Base-by-base conservation (phyloP, 2,329 filamentous ascomycete genomes). In the Gliomastix tumulicola region DNA sequence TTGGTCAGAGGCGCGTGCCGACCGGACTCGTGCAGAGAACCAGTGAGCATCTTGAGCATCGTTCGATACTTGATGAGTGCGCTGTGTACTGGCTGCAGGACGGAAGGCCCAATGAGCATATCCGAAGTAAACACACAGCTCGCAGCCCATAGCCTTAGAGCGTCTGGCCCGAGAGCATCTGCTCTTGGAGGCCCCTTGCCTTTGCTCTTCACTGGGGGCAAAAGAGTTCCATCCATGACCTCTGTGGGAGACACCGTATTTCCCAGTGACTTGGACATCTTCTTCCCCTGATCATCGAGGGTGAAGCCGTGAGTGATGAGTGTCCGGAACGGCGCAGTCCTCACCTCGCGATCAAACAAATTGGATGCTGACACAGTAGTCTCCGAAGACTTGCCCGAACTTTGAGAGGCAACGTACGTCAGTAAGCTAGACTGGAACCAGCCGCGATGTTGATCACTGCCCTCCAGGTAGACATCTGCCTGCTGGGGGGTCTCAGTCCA, bases 381-480 rank as follows among this genome's bases (percentile, higher is more conserved):
- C n/a, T 28, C 25, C 3, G n/a, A 16, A 13, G 13, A 28, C 3
- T 7, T n/a, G 10, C 25, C 25, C n/a, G 25, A 28, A 4, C 13
- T n/a, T 13, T 13, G 17, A 13, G 25, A n/a, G 4, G 7, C 25
- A 21, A 94, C 75, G 34, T 87, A 80, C 0, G 92, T 97, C 38
- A 98, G 71, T 10, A 98, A 72, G 44, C 88, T 94, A 7, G 92
- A 97, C 60, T 98, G 92, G 56, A 98, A 98, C 92, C 92, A 98
- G 21, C 92, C 92, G 27, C 92, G 83, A 59, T 98, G 92, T 57
- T 98, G 92, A 57, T 98, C 92, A 4, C 84, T 86, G 21, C 92
- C 92, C 63, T 98, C 92, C 4, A 97, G 74, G 54, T 94, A 97
- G 18, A 97, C 74, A 55, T 98, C 88, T 1, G 88, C 88, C 18